A percentile compares a stretch with the other conserved stretches of the same genome.
Conservation (phyloP, 495 filamentous ascomycete genomes). For the Neurospora sp. region DNA sequence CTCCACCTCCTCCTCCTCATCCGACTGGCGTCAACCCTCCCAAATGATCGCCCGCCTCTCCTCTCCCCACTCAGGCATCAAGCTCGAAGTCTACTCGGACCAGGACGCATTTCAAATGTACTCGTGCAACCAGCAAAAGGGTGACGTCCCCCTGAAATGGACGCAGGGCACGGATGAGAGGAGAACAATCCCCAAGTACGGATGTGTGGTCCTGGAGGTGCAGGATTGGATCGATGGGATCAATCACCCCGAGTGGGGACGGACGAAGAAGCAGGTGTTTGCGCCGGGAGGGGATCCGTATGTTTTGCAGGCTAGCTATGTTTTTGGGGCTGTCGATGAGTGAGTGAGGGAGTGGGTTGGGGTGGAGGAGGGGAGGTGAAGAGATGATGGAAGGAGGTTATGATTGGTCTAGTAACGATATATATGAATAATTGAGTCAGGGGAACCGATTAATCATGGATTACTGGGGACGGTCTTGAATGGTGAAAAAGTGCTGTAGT, state of each 20-base stretch:
- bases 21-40: conserved; percentile 42
- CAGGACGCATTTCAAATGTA: conserved; percentile 74
- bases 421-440: background rate
- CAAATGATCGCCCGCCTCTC: conserved; percentile 50
- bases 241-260: conserved; percentile 70
- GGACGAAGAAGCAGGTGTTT: conserved; percentile 50
- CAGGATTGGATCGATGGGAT: conserved; percentile 74
- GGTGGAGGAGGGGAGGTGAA: accelerated
- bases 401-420: background rate
- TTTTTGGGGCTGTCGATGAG: background rate
- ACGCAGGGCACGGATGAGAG: conserved; percentile 47
- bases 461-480: background rate
- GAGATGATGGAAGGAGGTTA: background rate
- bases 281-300: conserved; percentile 52
- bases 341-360: background rate
- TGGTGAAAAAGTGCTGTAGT: background rate
- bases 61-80: conserved; percentile 59
- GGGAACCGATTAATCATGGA: background rate
- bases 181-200: conserved; percentile 51
- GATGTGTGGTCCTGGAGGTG: conserved; percentile 61
- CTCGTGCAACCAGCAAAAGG: conserved; percentile 62
- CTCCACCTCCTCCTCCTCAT: too few relatives aligned
- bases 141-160: conserved; percentile 49
- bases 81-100: conserved; percentile 62
- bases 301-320: conserved; percentile 55